These are phyloP conservation scores for Henckelia pumila DNA, from an alignment of 257 asterid genomes.

Conservation along the genomic window DNA sequence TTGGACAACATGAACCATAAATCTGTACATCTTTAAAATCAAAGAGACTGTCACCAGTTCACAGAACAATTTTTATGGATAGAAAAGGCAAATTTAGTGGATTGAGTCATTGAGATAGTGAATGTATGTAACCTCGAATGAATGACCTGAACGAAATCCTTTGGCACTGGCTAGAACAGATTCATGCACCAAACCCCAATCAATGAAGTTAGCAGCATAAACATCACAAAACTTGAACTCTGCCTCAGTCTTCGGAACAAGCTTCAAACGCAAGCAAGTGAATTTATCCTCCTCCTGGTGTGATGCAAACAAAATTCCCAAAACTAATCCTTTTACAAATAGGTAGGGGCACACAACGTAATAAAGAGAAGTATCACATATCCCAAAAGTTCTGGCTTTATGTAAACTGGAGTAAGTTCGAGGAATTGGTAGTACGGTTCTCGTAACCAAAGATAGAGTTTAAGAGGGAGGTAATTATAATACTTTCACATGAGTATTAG, in stretches of 20 bases:
- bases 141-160: conserved; percentile 45
- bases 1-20: conserved; percentile 60
- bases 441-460: neutral
- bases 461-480: neutral
- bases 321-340: conserved; percentile 15
- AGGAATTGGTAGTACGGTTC: neutral
- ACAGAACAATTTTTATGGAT: conserved; percentile 8
- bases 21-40: conserved; percentile 75
- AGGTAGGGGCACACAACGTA: conserved; percentile 3
- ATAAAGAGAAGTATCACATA: neutral
- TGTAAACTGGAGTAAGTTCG: neutral
- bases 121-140: conserved; percentile 58
- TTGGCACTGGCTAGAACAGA: conserved; percentile 43
- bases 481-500: neutral
- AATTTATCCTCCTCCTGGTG: conserved; percentile 48
- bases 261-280: conserved; percentile 53
- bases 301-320: conserved; percentile 22
- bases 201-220: conserved; percentile 64
- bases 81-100: conserved; percentile 20
- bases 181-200: conserved; percentile 53
- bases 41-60: conserved; percentile 23
- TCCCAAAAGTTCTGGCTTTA: neutral
- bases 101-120: conserved; percentile 11
- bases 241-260: conserved; percentile 34
- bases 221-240: conserved; percentile 58